Conservation (phyloP, 768 basidiomycete species). For the Pleurotus cornucopiae region DNA sequence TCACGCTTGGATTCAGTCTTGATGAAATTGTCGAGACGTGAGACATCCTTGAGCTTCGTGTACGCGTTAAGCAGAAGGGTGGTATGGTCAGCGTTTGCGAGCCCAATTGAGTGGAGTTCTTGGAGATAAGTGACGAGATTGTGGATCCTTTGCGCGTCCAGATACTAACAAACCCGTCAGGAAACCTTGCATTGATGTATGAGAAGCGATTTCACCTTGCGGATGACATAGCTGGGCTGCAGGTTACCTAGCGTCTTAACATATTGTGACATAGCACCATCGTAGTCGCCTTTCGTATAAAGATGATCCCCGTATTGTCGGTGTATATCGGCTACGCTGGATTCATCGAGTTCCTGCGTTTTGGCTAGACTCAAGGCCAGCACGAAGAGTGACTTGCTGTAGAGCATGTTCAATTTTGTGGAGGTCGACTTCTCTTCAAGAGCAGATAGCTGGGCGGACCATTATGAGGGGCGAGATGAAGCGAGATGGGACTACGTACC, state of each 20-base stretch:
- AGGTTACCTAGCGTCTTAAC: constrained; percentile 85
- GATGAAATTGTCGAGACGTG: constrained; percentile 87
- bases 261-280: constrained; percentile 90
- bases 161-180: constrained; percentile 52
- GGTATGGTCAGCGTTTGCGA: constrained; percentile 95
- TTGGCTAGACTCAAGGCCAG: constrained; percentile 82
- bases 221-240: constrained; percentile 93
- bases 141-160: constrained; percentile 94
- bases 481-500: constrained; percentile 34
- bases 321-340: constrained; percentile 84
- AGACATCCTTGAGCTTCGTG: constrained; percentile 91
- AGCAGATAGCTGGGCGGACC: constrained; percentile 46
- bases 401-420: constrained; percentile 83
- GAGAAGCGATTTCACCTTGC: constrained; percentile 59
- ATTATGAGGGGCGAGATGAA: neutral
- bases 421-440: constrained; percentile 78
- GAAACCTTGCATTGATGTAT: too few relatives aligned
- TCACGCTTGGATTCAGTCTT: constrained; percentile 71
- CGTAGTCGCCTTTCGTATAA: constrained; percentile 88
- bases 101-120: constrained; percentile 84
- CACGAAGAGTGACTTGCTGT: constrained; percentile 70
- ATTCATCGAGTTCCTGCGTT: constrained; percentile 68
- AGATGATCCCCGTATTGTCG: constrained; percentile 88
- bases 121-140: constrained; percentile 95
- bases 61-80: constrained; percentile 96